Base-by-base conservation (phyloP, 139 green algal species). In the Nannochloris sp. region DNA sequence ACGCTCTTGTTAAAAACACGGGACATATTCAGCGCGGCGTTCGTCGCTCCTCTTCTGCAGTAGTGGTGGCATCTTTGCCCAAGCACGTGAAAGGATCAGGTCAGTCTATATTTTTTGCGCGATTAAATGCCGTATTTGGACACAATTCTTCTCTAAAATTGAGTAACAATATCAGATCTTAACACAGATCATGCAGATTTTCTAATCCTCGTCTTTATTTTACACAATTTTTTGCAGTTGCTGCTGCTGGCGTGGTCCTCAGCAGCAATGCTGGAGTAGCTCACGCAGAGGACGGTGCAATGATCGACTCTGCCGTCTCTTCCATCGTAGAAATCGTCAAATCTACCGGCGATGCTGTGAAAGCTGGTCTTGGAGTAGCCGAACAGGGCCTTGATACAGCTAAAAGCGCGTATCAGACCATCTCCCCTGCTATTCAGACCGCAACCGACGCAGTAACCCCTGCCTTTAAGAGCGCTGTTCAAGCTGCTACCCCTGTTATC, bases 361-460 rank as follows among this genome's bases (percentile, higher is more conserved):
- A 82, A 39, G 27, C 39, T 27, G 75, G 72, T 9, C 24, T 82
- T 23, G 70, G 48, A 30, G 47, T 56, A 3, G 73, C 67, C 1
- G 53, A 57, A 32, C 36, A 65, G 0, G 75, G 71, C 24, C 31
- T 47, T 4, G 54, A 63, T 25, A 57, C 58, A 25, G 72, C 61
- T 25, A 60, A 71, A 44, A 13, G 37, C 1, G 75, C 66, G 6
- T 61, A 61, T 45, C 13, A 35, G 34, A n/a, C 32, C 44, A 81
- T 82, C 14, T 72, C 81, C 2, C 88, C 88, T 8, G 72, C 81
- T 3, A 71, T 89, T 46, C 71, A 87, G 62, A 60, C 83, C 51
- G 81, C 67, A 5, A 37, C 70, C 3, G 71, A 83, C 3, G 56
- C 63, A 3, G 77, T 73, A 1, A 29, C 73, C 13, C 84, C 84